Base-by-base conservation (phyloP, 805 yeast genomes). In the Candida sanyiensis region DNA sequence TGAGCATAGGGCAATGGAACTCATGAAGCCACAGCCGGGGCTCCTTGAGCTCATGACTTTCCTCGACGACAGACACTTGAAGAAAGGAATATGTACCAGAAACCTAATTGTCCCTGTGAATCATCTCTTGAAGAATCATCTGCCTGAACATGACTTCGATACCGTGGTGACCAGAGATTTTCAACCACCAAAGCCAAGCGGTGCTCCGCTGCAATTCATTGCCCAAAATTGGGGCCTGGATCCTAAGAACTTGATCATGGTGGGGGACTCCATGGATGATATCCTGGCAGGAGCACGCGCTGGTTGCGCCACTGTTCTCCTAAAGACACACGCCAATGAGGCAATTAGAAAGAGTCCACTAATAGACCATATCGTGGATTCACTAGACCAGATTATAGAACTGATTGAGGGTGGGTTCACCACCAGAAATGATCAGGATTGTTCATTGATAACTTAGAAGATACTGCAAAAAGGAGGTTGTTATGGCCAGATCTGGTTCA, bases 241-340 rank as follows among this genome's bases (percentile, higher is more conserved):
- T 1, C 74, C 83, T 0, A 47, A 57, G 13, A 62, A 71, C 28
- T 45, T 80, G 22, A 52, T 80, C 6, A 81, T 81, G 88, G 82
- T 81, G 12, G 89, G 89, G 10, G 88, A 81, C 52, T 80, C 87
- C 0, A 57, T 65, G 28, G 88, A 81, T 56, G 89, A 81, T 50
- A 75, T 81, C 77, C 59, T 50, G 29, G 74, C 83, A 22, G 88
- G 86, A 3, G 54, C 65, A 22, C 48, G 61, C n/a, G 87, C 88
- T 1, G 87, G 87, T 0, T 72, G 74, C 30, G 62, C 69, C 3
- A 71, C 85, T 1, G 62, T 80, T 3, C 59, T 81, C 37, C 57
- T 81, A 29, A 67, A 64, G 31, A 75, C 76, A 44, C 66, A 67
- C 19, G 73, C 67, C 24, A 81, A 81, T 46, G 60, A 49, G 3